phyloP scores from a whole-genome alignment of 176 grass and related monocot species.

The Ampelocalamus luodianensis region DNA sequence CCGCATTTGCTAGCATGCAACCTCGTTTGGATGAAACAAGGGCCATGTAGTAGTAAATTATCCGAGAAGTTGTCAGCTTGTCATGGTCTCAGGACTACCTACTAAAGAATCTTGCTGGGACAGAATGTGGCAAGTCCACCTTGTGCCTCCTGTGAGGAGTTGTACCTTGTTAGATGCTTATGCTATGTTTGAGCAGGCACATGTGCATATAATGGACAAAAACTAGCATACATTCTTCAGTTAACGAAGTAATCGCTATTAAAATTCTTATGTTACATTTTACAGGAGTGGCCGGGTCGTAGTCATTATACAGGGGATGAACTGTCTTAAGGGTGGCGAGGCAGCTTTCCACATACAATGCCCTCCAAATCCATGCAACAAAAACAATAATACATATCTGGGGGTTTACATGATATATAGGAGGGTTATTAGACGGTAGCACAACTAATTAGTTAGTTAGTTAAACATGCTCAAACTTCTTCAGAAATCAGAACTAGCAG shows the following conservation, averaged over 20 bases:
- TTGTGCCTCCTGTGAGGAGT: slow-evolving; percentile 4
- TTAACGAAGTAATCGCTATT: slow-evolving; percentile 13
- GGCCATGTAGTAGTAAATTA: neutral
- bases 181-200: slow-evolving; percentile 2
- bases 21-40: neutral
- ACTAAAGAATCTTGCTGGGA: slow-evolving; percentile 5
- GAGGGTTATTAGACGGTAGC: slow-evolving; percentile 31
- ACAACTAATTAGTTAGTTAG: neutral
- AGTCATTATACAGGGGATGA: slow-evolving; percentile 21
- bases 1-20: neutral
- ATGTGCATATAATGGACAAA: neutral
- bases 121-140: neutral
- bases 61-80: neutral
- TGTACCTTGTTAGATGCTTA: neutral
- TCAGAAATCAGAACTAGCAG: neutral
- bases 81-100: neutral
- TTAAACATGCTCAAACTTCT: slow-evolving; percentile 31
- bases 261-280: slow-evolving; percentile 49
- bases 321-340: slow-evolving; percentile 21
- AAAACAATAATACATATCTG: slow-evolving; percentile 26
- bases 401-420: slow-evolving; percentile 19
- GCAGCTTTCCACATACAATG: slow-evolving; percentile 11
- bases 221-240: neutral
- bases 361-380: slow-evolving; percentile 33
- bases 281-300: slow-evolving; percentile 16